Percentiles rank a stretch among this genome's conserved stretches.
phyloP scores from a whole-genome alignment of 2,329 filamentous ascomycete species.

The Penicillium sp. region DNA sequence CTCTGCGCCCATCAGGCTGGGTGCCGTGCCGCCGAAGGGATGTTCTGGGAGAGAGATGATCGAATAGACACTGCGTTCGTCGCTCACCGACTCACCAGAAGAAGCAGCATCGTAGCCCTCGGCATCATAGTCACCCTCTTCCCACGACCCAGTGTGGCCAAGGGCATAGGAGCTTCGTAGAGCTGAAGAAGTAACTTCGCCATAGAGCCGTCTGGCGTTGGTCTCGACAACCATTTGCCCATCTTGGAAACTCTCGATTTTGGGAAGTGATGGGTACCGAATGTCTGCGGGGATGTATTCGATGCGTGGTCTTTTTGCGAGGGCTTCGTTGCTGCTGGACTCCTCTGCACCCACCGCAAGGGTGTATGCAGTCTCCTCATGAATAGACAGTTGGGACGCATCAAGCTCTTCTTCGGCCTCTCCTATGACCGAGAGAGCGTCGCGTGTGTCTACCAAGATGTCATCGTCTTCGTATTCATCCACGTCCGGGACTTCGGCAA shows the following conservation, averaged over 20 bases:
- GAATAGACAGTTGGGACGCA: slow-evolving; percentile 69
- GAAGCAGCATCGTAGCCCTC: slow-evolving; percentile 43
- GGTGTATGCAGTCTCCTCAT: slow-evolving; percentile 50
- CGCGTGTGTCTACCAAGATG: slow-evolving; percentile 57
- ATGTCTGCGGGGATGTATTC: slow-evolving; percentile 41
- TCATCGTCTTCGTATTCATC: slow-evolving; percentile 69
- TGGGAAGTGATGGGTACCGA: slow-evolving; percentile 52
- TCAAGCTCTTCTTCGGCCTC: slow-evolving; percentile 52
- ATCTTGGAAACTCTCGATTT: slow-evolving; percentile 44
- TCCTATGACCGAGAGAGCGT: slow-evolving; percentile 44
- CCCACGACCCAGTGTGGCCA: slow-evolving; percentile 39
- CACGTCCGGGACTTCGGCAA: slow-evolving; percentile 61
- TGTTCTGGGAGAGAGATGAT: slow-evolving; percentile 46
- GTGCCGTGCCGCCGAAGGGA: slow-evolving; percentile 46
- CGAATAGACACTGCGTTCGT: slow-evolving; percentile 45
- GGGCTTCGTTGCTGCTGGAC: slow-evolving; percentile 42
- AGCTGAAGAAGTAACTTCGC: slow-evolving; percentile 64
- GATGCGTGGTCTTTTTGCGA: slow-evolving; percentile 46
- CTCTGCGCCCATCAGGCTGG: slow-evolving; percentile 57
- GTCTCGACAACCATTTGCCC: slow-evolving; percentile 33
- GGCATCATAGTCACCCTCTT: slow-evolving; percentile 43
- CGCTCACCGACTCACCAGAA: slow-evolving; percentile 50
- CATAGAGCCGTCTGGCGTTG: slow-evolving; percentile 60
- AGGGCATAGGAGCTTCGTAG: slow-evolving; percentile 60
- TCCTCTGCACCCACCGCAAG: slow-evolving; percentile 43